Base-by-base conservation (phyloP, 176 grass and related monocot genomes). In the Rhynchospora pubera region DNA sequence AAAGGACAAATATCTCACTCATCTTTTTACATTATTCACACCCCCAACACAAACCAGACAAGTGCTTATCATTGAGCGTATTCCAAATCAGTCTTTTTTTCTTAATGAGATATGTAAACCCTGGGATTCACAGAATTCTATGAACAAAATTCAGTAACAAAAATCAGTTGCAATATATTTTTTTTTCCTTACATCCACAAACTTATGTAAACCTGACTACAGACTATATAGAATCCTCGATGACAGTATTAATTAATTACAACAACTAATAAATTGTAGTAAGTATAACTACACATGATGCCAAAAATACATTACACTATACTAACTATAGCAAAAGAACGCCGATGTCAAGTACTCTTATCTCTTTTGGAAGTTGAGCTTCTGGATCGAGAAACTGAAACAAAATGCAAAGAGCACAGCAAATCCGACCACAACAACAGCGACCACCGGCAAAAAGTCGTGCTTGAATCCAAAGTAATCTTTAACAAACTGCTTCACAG, bases 291-390 rank as follows among this genome's bases (percentile, higher is more conserved):
- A 77, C 32, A 77, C 55, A 77, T 21, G 19, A 71, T 19, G 30
- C 23, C 62, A 77, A 77, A 69, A 77, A 77, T 76, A 19, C 2
- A 13, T 53, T 52, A 76, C 21, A 46, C 14, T 28, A n/a, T n/a
- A 30, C 26, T 28, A 28, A 28, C 26, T 28, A n/a, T n/a, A n/a
- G n/a, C n/a, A n/a, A n/a, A n/a, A n/a, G n/a, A n/a, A n/a, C 2
- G 21, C 5, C 13, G 30, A 62, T 60, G 32, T 64, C 34, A 6
- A 64, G 47, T 13, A 39, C 34, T 88, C n/a, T 62, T 87, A 95
- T 77, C 91, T 93, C 81, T 86, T 97, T 66, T 97, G 94, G 85
- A 97, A 97, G 80, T 97, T 97, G 72, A 97, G 67, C 53, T 87
- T 91, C 86, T 90, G 92, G 62, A 93, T 97, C 2, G 94, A 86